Evolutionary conservation across 345 rosid species (phyloP).

Genomic region (Sapria himalayana): DNA sequence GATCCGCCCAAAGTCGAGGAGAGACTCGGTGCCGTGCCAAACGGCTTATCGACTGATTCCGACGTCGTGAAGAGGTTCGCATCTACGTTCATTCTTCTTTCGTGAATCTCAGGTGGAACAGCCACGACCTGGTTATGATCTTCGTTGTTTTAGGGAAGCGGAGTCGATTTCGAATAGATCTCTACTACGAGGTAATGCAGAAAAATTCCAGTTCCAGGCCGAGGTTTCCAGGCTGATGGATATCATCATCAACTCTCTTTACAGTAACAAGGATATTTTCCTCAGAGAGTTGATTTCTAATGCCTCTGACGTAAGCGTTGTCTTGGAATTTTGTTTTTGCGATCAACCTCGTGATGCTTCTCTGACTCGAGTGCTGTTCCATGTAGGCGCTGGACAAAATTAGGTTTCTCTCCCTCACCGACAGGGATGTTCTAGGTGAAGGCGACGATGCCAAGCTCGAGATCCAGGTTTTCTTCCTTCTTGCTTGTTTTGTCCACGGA

Average conservation of each 20-base stretch:
- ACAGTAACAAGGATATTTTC: conserved; percentile 96
- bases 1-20: conserved; percentile 96
- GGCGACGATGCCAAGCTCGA: conserved; percentile 84
- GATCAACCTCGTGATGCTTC: too few species aligned
- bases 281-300: conserved; percentile 91
- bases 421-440: conserved; percentile 81
- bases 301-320: conserved; percentile 79
- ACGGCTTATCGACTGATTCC: conserved; percentile 84
- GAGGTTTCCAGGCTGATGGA: conserved; percentile 99
- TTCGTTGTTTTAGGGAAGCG: conserved; percentile 35
- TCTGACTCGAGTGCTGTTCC: conserved; percentile 4
- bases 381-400: conserved; percentile 83
- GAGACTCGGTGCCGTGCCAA: conserved; percentile 73
- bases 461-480: conserved; percentile 39
- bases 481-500: neutral
- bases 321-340: too few species aligned
- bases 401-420: conserved; percentile 83
- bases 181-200: conserved; percentile 64
- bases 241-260: conserved; percentile 85
- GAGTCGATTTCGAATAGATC: conserved; percentile 84
- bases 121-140: neutral
- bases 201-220: conserved; percentile 96
- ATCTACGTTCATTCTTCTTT: neutral
- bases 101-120: neutral
- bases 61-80: conserved; percentile 70